A percentile compares a stretch with the other conserved stretches of the same genome.
phyloP scores from a whole-genome alignment of 345 rosid genomes.

The Sonneratia caseolaris region DNA sequence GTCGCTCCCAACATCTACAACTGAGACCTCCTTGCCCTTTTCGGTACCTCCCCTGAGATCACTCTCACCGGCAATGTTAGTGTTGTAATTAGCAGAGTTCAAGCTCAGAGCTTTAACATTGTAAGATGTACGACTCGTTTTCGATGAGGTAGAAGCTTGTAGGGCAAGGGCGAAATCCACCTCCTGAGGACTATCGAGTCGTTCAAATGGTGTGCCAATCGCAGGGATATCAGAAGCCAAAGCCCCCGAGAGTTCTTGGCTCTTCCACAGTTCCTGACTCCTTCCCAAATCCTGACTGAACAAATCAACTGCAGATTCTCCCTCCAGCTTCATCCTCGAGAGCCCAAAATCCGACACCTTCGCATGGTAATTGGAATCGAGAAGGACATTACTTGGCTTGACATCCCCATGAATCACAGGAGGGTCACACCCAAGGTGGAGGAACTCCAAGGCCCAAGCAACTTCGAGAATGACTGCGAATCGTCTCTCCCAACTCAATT shows the following conservation, averaged over 20 bases:
- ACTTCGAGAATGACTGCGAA: constrained; percentile 62
- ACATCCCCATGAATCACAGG: constrained; percentile 96
- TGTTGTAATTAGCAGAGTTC: constrained; percentile 36
- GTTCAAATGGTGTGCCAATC: constrained; percentile 34
- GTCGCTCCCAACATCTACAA: constrained; percentile 35
- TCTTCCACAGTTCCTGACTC: constrained; percentile 66
- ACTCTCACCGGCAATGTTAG: constrained; percentile 30
- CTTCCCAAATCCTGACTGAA: constrained; percentile 79
- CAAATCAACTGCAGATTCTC: constrained; percentile 63
- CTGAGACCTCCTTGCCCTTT: constrained; percentile 76
- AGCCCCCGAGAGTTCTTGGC: constrained; percentile 57
- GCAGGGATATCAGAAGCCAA: constrained; percentile 39
- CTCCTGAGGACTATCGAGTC: constrained; percentile 35
- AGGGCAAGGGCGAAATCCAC: constrained; percentile 91
- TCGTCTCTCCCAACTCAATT: constrained; percentile 72
- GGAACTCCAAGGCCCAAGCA: constrained; percentile 69
- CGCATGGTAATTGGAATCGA: constrained; percentile 72
- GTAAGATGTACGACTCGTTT: constrained; percentile 46
- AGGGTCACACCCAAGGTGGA: constrained; percentile 88
- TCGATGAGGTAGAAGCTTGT: constrained; percentile 90
- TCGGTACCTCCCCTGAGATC: constrained; percentile 21
- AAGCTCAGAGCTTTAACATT: constrained; percentile 50
- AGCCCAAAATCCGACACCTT: constrained; percentile 90
- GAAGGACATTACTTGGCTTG: constrained; percentile 89
- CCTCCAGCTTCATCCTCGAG: constrained; percentile 81